Conservation (phyloP, 108 stramenopile genomes). For the Asterionellopsis glacialis region DNA sequence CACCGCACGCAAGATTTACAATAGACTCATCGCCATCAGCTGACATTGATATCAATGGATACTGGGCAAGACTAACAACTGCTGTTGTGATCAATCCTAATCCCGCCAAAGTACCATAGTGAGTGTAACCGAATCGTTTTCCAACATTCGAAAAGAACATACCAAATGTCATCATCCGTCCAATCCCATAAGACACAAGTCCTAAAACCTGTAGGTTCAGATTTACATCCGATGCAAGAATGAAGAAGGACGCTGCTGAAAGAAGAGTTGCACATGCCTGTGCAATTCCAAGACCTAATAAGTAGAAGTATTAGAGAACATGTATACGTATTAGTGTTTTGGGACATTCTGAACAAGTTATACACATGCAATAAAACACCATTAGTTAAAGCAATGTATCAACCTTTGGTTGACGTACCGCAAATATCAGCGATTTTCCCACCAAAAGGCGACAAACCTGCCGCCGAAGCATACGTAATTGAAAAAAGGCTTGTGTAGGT, state of each 20-base stretch:
- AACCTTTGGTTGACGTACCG: no score
- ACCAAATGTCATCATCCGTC: constrained; percentile 40
- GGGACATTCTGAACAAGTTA: no score
- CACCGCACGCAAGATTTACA: constrained; percentile 21
- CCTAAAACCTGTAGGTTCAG: constrained; percentile 23
- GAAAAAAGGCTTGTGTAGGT: constrained; percentile 30
- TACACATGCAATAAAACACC: no score
- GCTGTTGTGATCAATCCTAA: constrained; percentile 27
- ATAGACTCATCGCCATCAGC: constrained; percentile 10
- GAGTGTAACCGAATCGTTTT: constrained; percentile 35
- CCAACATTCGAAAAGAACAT: constrained; percentile 40
- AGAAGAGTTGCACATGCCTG: constrained; percentile 27
- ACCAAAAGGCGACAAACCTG: constrained; percentile 16
- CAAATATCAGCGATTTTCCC: constrained; percentile 27
- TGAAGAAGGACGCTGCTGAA: constrained; percentile 17
- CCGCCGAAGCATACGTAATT: constrained; percentile 28
- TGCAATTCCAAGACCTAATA: constrained; percentile 24
- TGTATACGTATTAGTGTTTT: no score
- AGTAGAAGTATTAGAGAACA: no score
- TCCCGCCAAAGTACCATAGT: constrained; percentile 36
- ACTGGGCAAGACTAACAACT: constrained; percentile 29
- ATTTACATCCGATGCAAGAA: constrained; percentile 17
- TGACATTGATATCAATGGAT: constrained; percentile 28
- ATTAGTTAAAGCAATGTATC: no score
- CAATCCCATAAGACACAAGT: constrained; percentile 24